These are phyloP conservation scores for Tilletia setariae DNA, from an alignment of 1,284 basidiomycete genomes.

Conservation along the genomic window DNA sequence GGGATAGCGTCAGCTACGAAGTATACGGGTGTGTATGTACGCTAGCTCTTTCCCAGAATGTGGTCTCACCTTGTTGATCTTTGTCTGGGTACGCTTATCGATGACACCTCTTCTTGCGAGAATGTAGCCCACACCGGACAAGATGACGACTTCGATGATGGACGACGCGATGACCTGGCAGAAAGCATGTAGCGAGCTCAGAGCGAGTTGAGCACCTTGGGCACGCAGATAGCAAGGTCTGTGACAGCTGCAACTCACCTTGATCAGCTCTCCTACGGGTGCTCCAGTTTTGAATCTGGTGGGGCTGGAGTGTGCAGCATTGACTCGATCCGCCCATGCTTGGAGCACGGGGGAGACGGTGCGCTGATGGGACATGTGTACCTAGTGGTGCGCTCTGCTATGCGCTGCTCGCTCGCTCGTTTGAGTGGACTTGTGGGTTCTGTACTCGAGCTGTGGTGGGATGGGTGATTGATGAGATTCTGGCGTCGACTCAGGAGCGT, in stretches of 20 bases:
- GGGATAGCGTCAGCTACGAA: constrained; percentile 2
- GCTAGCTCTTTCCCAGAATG: not conserved
- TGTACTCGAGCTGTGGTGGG: too few relatives aligned
- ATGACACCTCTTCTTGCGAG: constrained; percentile 75
- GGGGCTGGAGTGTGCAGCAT: not conserved
- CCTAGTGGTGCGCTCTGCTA: too few relatives aligned
- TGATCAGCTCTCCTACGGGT: constrained; percentile 10
- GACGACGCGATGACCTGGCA: constrained; percentile 57
- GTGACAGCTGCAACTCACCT: constrained; percentile 5
- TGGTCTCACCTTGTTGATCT: constrained; percentile 46
- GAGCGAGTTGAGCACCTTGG: not conserved
- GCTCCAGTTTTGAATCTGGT: not conserved
- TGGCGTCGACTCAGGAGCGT: too few relatives aligned
- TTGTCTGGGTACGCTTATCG: constrained; percentile 83
- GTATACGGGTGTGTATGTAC: constrained; percentile 1
- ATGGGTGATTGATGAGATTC: too few relatives aligned
- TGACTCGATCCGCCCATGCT: not conserved
- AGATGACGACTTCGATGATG: constrained; percentile 80
- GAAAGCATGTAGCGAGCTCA: not conserved
- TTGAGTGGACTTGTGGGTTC: too few relatives aligned
- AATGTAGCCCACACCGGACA: constrained; percentile 80
- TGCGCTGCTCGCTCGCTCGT: too few relatives aligned
- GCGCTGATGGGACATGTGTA: not conserved
- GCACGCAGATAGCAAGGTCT: not conserved
- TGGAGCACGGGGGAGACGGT: not conserved